Percentiles rank a stretch among this genome's conserved stretches.
phyloP scores from a whole-genome alignment of 495 filamentous ascomycete genomes.

The Xylaria longipes region DNA sequence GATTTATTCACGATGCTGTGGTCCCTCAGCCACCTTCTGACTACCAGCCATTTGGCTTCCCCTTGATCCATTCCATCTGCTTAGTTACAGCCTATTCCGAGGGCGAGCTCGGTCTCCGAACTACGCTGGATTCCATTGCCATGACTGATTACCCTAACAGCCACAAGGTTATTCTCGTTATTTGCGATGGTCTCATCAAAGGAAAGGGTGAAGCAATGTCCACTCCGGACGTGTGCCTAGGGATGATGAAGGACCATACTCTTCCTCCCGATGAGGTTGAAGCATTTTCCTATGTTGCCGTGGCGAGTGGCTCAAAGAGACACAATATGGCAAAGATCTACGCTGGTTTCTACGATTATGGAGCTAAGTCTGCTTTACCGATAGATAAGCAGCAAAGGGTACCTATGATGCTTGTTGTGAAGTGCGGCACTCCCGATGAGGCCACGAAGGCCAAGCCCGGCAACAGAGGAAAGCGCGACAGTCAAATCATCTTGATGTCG shows the following conservation, averaged over 20 bases:
- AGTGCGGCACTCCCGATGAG: slow-evolving; percentile 93
- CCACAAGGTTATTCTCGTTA: slow-evolving; percentile 93
- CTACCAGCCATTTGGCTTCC: slow-evolving; percentile 95
- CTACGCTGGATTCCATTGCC: slow-evolving; percentile 94
- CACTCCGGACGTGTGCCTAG: slow-evolving; percentile 87
- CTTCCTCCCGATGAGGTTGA: slow-evolving; percentile 79
- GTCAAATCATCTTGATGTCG: slow-evolving; percentile 98
- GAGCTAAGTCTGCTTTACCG: slow-evolving; percentile 77
- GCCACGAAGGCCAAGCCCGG: slow-evolving; percentile 81
- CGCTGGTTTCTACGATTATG: slow-evolving; percentile 97
- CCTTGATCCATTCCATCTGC: slow-evolving; percentile 90
- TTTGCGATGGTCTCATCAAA: slow-evolving; percentile 98
- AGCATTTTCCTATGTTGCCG: slow-evolving; percentile 94
- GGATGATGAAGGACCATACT: slow-evolving; percentile 94
- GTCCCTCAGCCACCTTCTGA: slow-evolving; percentile 98
- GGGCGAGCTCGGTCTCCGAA: slow-evolving; percentile 88
- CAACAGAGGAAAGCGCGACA: slow-evolving; percentile 97
- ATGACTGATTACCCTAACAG: slow-evolving; percentile 99
- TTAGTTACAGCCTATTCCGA: slow-evolving; percentile 98
- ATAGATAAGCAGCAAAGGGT: slow-evolving; percentile 92
- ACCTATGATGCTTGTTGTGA: slow-evolving; percentile 98
- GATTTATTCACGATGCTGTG: slow-evolving; percentile 93
- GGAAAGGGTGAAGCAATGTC: slow-evolving; percentile 86
- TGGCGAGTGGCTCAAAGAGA: slow-evolving; percentile 92
- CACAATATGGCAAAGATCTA: slow-evolving; percentile 99